Conservation (phyloP, 2,329 filamentous ascomycete species). For the Lasiodiplodia citricola region DNA sequence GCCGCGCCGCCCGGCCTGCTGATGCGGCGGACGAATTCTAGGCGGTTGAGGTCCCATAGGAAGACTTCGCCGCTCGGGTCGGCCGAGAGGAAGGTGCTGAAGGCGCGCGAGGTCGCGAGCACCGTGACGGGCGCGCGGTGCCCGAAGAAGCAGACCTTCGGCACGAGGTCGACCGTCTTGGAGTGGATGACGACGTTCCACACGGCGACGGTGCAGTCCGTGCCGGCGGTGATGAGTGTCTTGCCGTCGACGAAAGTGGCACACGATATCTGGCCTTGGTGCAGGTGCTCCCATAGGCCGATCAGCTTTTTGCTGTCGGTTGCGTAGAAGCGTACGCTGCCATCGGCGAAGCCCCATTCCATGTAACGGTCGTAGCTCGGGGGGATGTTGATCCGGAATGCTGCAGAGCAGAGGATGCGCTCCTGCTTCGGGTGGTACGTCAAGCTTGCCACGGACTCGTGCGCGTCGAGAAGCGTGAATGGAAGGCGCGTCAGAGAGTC, state of each 20-base stretch:
- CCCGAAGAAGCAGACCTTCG: slow-evolving; percentile 82
- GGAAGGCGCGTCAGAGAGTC: slow-evolving; percentile 79
- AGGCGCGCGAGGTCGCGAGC: slow-evolving; percentile 84
- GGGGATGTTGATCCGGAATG: slow-evolving; percentile 85
- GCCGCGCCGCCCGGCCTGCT: slow-evolving; percentile 27
- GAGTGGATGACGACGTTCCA: slow-evolving; percentile 75
- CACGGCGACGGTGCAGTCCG: slow-evolving; percentile 88
- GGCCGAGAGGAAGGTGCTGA: slow-evolving; percentile 85
- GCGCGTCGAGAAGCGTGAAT: slow-evolving; percentile 74
- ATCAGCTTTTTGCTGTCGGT: slow-evolving; percentile 82
- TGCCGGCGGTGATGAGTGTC: slow-evolving; percentile 88
- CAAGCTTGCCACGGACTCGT: slow-evolving; percentile 80
- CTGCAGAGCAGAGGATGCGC: slow-evolving; percentile 79
- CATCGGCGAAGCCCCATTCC: slow-evolving; percentile 95
- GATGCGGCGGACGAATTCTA: slow-evolving; percentile 75
- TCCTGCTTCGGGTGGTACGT: slow-evolving; percentile 81
- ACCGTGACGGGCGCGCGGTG: slow-evolving; percentile 83
- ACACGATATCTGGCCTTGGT: slow-evolving; percentile 85
- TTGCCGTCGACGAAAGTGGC: slow-evolving; percentile 86
- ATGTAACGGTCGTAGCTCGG: slow-evolving; percentile 88
- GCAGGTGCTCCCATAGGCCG: slow-evolving; percentile 90
- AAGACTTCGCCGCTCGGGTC: slow-evolving; percentile 82
- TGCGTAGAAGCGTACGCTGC: slow-evolving; percentile 88
- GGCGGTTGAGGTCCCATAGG: slow-evolving; percentile 92
- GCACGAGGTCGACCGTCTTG: slow-evolving; percentile 72